A percentile compares a stretch with the other conserved stretches of the same genome.
Evolutionary conservation across 2,329 filamentous ascomycete species (phyloP).

Genomic region (Pestalotiopsis fici): DNA sequence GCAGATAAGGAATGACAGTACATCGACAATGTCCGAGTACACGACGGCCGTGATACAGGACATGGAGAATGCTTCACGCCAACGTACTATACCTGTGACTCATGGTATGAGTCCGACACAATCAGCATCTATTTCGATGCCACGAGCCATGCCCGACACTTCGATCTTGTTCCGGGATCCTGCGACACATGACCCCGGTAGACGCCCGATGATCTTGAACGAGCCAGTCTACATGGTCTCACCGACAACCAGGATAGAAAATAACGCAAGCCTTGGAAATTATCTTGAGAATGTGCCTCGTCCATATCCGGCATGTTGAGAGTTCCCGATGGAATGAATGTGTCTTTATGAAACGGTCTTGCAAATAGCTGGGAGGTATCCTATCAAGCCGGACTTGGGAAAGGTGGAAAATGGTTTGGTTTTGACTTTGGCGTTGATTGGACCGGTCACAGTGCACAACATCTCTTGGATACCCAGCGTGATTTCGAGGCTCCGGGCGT

Average conservation of each 20-base stretch:
- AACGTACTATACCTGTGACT: background rate
- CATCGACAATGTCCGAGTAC: conserved; percentile 19
- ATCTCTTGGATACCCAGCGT: too few relatives aligned
- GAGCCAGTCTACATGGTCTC: background rate
- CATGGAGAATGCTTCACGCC: conserved; percentile 12
- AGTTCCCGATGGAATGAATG: too few relatives aligned
- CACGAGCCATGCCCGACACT: background rate
- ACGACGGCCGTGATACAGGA: conserved; percentile 9
- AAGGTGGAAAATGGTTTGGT: too few relatives aligned
- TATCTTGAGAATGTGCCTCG: background rate
- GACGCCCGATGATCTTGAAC: background rate
- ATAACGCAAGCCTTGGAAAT: background rate
- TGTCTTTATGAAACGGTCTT: too few relatives aligned
- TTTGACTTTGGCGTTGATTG: too few relatives aligned
- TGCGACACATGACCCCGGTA: background rate
- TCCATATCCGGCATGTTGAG: background rate
- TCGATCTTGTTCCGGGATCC: too few relatives aligned
- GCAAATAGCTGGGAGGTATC: too few relatives aligned
- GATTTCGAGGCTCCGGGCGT: too few relatives aligned
- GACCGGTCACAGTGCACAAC: too few relatives aligned
- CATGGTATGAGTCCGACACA: background rate
- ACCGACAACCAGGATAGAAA: background rate
- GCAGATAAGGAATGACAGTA: conserved; percentile 13
- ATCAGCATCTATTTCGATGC: background rate
- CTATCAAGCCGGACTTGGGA: too few relatives aligned